Percentiles rank a stretch among this genome's conserved stretches.
phyloP scores from a whole-genome alignment of 257 asterid genomes.

The Solanum chaucha region DNA sequence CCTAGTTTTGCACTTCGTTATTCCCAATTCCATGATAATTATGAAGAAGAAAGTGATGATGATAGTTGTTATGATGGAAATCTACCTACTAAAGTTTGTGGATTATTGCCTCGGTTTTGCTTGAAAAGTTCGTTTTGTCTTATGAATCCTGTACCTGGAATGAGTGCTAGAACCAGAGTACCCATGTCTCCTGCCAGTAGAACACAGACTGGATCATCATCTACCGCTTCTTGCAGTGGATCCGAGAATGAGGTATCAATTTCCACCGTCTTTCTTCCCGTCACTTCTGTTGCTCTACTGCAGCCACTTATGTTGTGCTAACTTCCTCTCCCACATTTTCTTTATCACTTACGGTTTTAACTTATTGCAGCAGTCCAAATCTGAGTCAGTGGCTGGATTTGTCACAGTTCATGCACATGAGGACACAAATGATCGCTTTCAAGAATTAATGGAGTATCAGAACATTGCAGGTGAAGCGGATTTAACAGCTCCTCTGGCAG shows the following conservation, averaged over 20 bases:
- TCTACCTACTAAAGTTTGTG: conserved; percentile 38
- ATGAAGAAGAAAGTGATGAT: conserved; percentile 51
- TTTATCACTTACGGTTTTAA: background rate
- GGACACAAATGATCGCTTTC: conserved; percentile 25
- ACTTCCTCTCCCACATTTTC: background rate
- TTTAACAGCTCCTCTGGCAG: conserved; percentile 21
- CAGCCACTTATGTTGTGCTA: background rate
- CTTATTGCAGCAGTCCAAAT: conserved; percentile 30
- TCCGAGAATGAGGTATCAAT: conserved; percentile 48
- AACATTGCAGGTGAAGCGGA: conserved; percentile 11
- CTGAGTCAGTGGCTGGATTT: conserved; percentile 28
- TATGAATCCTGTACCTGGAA: conserved; percentile 50
- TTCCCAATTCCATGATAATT: conserved; percentile 22
- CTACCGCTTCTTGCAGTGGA: conserved; percentile 28
- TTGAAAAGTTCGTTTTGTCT: conserved; percentile 34
- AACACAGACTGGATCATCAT: conserved; percentile 31
- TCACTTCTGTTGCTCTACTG: background rate
- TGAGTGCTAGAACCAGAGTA: conserved; percentile 51
- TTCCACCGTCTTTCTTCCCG: background rate
- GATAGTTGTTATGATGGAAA: conserved; percentile 27
- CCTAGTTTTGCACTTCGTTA: conserved; percentile 54
- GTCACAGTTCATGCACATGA: conserved; percentile 11
- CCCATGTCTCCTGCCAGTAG: conserved; percentile 33
- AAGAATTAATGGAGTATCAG: conserved; percentile 34
- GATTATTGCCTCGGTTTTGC: conserved; percentile 77